Conservation (phyloP, 305 asterid genomes). For the Solanum hybrid region DNA sequence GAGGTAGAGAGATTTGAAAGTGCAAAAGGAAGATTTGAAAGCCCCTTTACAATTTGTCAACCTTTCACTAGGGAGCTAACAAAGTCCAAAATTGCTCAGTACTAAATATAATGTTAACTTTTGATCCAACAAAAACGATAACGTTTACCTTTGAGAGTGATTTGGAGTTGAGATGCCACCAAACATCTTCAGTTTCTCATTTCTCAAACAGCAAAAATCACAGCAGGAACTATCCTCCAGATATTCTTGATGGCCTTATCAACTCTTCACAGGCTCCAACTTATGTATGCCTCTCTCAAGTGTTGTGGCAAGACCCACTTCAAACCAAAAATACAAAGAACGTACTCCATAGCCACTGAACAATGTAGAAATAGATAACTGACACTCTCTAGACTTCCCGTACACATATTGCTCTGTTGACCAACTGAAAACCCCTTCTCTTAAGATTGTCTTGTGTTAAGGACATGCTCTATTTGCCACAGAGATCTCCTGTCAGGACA, state of each 20-base stretch:
- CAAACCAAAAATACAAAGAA: background rate
- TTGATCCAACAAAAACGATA: background rate
- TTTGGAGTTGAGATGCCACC: background rate
- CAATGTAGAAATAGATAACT: background rate
- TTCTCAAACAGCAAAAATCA: background rate
- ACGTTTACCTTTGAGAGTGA: background rate
- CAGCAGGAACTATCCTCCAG: background rate
- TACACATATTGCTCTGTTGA: background rate
- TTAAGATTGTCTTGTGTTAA: background rate
- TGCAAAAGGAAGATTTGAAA: background rate
- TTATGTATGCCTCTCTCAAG: background rate
- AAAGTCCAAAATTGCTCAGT: background rate
- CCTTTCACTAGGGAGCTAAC: background rate
- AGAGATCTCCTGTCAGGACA: background rate
- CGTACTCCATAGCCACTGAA: background rate
- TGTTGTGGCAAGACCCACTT: background rate
- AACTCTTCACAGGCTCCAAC: background rate
- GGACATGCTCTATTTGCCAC: background rate
- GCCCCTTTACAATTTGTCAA: background rate
- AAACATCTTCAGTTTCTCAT: background rate
- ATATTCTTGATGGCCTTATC: background rate
- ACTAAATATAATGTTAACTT: constrained; percentile 22
- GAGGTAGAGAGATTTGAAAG: background rate
- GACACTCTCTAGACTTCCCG: background rate
- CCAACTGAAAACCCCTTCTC: background rate